Evolutionary conservation across 345 rosid genomes (phyloP), one percentile per base, ranked within the genome.

Genomic region (Gossypium ekmanianum): DNA sequence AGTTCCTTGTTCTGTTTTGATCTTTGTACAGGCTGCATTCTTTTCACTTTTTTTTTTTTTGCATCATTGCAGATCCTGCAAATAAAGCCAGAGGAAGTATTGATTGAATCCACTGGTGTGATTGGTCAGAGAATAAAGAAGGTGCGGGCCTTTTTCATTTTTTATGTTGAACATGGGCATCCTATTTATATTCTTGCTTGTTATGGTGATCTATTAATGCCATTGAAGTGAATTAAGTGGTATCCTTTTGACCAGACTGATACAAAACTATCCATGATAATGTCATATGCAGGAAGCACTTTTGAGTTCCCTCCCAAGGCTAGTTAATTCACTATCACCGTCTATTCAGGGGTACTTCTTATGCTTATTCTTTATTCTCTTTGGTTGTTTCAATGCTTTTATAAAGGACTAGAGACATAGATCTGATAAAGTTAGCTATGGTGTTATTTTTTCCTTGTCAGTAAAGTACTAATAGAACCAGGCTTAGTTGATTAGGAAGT

Each of bases 31-130:
- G 14, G 54, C 62, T 65, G 3, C 63, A 52, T 34, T 73, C 43
- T 1, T 56, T 57, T 61, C 22, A 7, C 61, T 20, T 2, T 14
- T 63, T 9, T 61, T 12, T 77, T 27, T 61, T 12, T 41, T 13
- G 73, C 29, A 24, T 52, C 66, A 24, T 68, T 83, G 74, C 83
- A 93, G 97, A 80, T 87, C 41, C 97, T 95, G 61, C 77, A 82
- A 73, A 55, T 93, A 77, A 88, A 71, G 73, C 85, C 84, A 11
- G 90, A 83, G 64, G 94, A 90, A 74, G 95, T 95, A 39, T 54
- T 91, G 66, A 84, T 95, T 50, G 98, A 95, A 83, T 95, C 98
- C 72, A 95, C 98, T 12, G 99, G 98, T 69, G 97, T 93, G 48
- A 93, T 95, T 69, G 98, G 99, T 79, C 94, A 87, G 51, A 85